Evolutionary conservation across 345 rosid species (phyloP).

Genomic region (Populus euphratica): DNA sequence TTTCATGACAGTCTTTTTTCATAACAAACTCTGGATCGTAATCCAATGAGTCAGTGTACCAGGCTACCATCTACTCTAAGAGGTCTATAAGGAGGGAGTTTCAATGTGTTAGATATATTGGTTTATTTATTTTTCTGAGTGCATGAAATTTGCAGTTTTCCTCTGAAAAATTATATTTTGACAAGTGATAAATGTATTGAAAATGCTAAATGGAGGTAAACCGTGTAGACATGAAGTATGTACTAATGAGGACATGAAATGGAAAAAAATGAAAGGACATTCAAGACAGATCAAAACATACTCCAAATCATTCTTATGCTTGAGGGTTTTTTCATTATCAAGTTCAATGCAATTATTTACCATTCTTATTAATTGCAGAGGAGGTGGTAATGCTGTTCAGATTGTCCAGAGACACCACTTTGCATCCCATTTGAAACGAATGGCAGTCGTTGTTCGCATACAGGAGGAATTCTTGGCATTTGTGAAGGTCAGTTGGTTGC

Average conservation of each 20-base stretch:
- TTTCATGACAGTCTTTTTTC: background rate
- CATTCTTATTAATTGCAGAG: conserved; percentile 52
- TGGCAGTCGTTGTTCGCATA: conserved; percentile 87
- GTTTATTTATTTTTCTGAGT: background rate
- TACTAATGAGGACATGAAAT: background rate
- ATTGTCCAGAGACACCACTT: conserved; percentile 97
- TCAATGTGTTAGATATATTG: background rate
- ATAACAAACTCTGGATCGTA: background rate
- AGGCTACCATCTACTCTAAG: background rate
- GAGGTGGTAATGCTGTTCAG: conserved; percentile 83
- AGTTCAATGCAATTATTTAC: conserved; percentile 3
- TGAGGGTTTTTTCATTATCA: background rate
- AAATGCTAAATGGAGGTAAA: background rate
- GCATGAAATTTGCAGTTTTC: background rate
- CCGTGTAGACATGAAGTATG: background rate
- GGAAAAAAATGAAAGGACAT: background rate
- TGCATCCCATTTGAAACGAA: conserved; percentile 92
- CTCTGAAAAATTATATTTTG: background rate
- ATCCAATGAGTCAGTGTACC: background rate
- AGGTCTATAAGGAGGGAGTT: background rate
- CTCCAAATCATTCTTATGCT: background rate
- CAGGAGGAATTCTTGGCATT: conserved; percentile 81
- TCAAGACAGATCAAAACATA: background rate
- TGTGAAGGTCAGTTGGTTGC: conserved; percentile 81
- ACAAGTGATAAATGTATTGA: background rate